Evolutionary conservation across 345 rosid genomes (phyloP).

Genomic region (Eucalyptus paniculata): DNA sequence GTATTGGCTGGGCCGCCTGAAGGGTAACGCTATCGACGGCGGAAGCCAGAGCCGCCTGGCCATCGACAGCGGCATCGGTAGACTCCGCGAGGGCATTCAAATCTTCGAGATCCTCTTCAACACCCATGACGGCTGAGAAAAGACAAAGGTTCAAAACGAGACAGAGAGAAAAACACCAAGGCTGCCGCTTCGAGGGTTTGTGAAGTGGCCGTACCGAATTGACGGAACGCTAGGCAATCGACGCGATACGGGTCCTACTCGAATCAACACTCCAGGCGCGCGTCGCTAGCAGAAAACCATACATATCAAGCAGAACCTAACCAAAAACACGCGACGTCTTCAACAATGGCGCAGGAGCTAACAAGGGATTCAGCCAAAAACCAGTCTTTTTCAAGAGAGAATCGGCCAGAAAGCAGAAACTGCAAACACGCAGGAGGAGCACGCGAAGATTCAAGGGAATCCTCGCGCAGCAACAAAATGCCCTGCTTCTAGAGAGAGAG

Average conservation of each 20-base stretch:
- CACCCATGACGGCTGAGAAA: constrained; percentile 36
- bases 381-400: background rate
- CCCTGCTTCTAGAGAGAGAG: background rate
- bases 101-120: constrained; percentile 37
- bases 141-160: background rate
- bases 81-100: constrained; percentile 18
- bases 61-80: constrained; percentile 11
- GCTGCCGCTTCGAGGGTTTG: background rate
- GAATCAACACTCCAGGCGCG: background rate
- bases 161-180: background rate
- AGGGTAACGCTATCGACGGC: constrained; percentile 11
- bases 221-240: background rate
- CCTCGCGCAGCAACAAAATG: background rate
- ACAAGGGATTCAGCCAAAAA: background rate
- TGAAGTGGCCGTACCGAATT: background rate
- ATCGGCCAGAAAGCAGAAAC: background rate
- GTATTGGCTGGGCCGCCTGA: constrained; percentile 12
- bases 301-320: background rate
- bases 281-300: background rate
- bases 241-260: background rate
- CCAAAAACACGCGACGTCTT: background rate
- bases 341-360: background rate
- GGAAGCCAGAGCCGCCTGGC: constrained; percentile 13
- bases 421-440: background rate
- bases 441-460: background rate